These are phyloP conservation scores for Pulveroboletus sp. DNA, from an alignment of 768 basidiomycete genomes.

Conservation along the genomic window DNA sequence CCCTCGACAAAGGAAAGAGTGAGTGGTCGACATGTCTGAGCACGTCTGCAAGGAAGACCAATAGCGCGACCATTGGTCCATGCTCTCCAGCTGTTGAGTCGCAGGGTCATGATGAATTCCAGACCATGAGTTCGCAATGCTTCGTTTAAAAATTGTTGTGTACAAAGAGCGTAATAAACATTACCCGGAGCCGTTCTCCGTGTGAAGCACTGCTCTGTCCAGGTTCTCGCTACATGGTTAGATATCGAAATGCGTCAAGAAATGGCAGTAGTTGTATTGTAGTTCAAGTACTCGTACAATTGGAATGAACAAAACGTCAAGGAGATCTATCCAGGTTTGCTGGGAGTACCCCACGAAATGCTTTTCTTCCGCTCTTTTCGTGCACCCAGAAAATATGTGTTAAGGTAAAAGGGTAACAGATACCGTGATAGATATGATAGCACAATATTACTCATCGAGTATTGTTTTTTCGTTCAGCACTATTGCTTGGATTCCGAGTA, in stretches of 20 bases:
- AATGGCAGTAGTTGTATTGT: neutral
- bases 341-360: neutral
- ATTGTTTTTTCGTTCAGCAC: neutral
- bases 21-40: slow-evolving; percentile 25
- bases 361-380: neutral
- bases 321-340: slow-evolving; percentile 11
- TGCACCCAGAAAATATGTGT: slow-evolving; percentile 1
- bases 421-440: slow-evolving; percentile 18
- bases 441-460: slow-evolving; percentile 2
- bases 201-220: too few relatives aligned
- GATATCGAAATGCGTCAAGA: neutral
- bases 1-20: slow-evolving; percentile 56
- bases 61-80: neutral
- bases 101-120: slow-evolving; percentile 3
- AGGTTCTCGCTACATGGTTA: too few relatives aligned
- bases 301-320: slow-evolving; percentile 11
- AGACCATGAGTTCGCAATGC: neutral
- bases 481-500: slow-evolving; percentile 32
- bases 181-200: too few relatives aligned
- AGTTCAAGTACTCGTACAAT: slow-evolving; percentile 14
- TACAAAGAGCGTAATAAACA: too few relatives aligned
- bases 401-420: slow-evolving; percentile 26
- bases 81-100: neutral
- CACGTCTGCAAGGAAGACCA: slow-evolving; percentile 2
- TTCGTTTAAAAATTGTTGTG: neutral